A percentile compares a stretch with the other conserved stretches of the same genome.
Conservation (phyloP, 2,329 filamentous ascomycete genomes). For the Colletotrichum spinosum region DNA sequence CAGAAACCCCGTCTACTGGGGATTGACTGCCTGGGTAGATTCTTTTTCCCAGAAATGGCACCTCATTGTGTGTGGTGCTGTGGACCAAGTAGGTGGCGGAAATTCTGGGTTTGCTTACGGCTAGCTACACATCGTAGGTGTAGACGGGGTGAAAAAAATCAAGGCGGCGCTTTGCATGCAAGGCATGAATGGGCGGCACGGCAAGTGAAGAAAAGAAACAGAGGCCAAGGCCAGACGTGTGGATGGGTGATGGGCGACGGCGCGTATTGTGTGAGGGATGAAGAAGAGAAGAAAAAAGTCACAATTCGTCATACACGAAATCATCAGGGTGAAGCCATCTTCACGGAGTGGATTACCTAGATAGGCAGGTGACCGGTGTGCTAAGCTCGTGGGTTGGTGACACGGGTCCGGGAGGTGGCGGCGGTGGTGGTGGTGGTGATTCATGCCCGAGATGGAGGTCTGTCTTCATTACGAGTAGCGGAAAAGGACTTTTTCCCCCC, state of each 20-base stretch:
- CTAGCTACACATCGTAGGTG: not conserved
- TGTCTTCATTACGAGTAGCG: too few species aligned
- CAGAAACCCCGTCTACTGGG: too few species aligned
- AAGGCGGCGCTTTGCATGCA: conserved; percentile 24
- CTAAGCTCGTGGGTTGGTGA: too few species aligned
- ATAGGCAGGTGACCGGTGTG: not conserved
- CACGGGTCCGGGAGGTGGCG: too few species aligned
- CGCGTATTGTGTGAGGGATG: not conserved
- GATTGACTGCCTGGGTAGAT: too few species aligned
- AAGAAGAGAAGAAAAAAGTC: not conserved
- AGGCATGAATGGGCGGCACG: conserved; percentile 8
- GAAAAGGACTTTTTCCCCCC: too few species aligned
- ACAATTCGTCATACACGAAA: not conserved
- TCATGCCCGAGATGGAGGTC: too few species aligned
- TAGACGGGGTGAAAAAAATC: not conserved
- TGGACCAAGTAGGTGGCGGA: too few species aligned
- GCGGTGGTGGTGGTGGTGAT: too few species aligned
- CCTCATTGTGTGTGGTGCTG: too few species aligned
- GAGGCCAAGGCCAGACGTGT: not conserved
- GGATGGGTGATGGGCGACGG: not conserved
- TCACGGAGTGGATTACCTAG: not conserved
- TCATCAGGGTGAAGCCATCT: not conserved
- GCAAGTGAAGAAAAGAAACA: conserved; percentile 1
- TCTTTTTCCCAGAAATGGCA: too few species aligned
- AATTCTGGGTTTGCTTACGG: not conserved